Base-by-base conservation (phyloP, 2,329 filamentous ascomycete species). In the Neofusicoccum laricinum region DNA sequence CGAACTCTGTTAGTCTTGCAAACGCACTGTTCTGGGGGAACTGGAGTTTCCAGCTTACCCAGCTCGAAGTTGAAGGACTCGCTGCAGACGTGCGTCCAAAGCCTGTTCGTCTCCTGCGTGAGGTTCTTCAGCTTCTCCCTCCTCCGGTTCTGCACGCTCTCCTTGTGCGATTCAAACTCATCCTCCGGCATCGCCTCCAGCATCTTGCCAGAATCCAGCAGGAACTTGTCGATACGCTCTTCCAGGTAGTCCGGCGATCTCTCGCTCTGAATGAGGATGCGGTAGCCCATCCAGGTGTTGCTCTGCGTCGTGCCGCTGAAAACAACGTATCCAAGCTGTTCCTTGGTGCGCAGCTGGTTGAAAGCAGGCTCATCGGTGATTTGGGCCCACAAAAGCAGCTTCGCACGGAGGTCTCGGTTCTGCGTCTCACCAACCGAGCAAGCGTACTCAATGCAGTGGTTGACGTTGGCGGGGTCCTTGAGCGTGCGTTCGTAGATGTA, bases 311-410 rank as follows among this genome's bases (percentile, higher is more conserved):
- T 83, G 32, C 92, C 91, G 55, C 91, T 94, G 78, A 94, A 97
- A 0, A 99, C 94, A 61, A 99, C 91, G 71, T 99, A 99, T 12
- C 95, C 95, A 6, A 99, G 88, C 78, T 99, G 94, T 76, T 99
- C 94, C 78, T 98, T 97, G 48, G 95, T 98, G 57, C 95, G 88
- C 7, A 99, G 84, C 76, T 96, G 93, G 77, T 99, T 92, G 73
- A 98, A 99, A 8, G 90, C 90, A 3, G 93, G 93, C 79, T 99
- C 95, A 64, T 96, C 91, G 0, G 92, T 88, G 79, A 99, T 90
- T 77, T 98, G 95, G 30, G 92, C 90, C 46, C 97, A 84, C 5
- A 99, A 83, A 46, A 96, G 82, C 0, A 91, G 84, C 76, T 91
- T 93, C 14, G 93, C 91, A 17, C 92, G 87, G 12, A 91, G 77